These are phyloP conservation scores for Scheffersomyces quercinus DNA, from an alignment of 1,139 yeast species.

Conservation along the genomic window DNA sequence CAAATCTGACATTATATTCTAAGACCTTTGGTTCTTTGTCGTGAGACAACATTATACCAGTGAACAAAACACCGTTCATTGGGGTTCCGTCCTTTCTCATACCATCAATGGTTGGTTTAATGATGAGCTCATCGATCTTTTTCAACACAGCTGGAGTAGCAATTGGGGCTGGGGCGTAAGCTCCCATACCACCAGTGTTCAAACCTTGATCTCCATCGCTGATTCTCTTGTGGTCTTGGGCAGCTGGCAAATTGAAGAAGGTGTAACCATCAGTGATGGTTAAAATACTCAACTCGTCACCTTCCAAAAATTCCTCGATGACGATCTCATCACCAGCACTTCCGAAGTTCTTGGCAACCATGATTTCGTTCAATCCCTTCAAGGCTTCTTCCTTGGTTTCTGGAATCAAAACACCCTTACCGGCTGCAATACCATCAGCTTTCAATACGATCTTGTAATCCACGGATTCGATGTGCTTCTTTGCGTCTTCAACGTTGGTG, in stretches of 20 bases:
- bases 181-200: conserved; percentile 99
- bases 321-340: conserved; percentile 95
- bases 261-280: conserved; percentile 95
- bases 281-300: conserved; percentile 92
- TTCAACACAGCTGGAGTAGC: conserved; percentile 70
- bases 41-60: conserved; percentile 91
- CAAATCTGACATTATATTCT: conserved; percentile 96
- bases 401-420: conserved; percentile 97
- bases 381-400: conserved; percentile 80
- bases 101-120: conserved; percentile 92
- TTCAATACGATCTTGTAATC: conserved; percentile 86
- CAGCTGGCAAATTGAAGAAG: conserved; percentile 88
- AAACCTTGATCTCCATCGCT: conserved; percentile 93
- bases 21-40: conserved; percentile 85
- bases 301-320: conserved; percentile 93
- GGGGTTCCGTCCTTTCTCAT: conserved; percentile 96
- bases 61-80: conserved; percentile 92
- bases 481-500: conserved; percentile 73
- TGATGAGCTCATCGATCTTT: conserved; percentile 68
- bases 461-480: conserved; percentile 61
- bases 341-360: conserved; percentile 90
- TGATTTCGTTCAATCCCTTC: conserved; percentile 80
- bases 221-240: conserved; percentile 96
- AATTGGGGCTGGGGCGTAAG: conserved; percentile 97
- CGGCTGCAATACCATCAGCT: conserved; percentile 98